These are phyloP conservation scores for Nicotiana noctiflora DNA, from an alignment of 257 asterid genomes.

Conservation along the genomic window DNA sequence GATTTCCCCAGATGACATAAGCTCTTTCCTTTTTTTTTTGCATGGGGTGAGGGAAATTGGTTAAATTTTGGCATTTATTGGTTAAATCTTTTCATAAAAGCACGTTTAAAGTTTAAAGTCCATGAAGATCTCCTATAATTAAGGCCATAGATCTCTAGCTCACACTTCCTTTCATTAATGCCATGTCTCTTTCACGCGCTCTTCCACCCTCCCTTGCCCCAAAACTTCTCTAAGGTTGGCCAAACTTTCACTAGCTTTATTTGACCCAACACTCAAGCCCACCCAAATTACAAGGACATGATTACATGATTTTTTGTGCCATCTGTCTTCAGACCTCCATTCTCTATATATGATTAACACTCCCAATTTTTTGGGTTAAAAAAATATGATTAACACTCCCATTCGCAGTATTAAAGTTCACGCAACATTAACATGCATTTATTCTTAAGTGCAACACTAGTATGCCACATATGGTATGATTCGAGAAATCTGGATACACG, in stretches of 20 bases:
- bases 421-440: neutral
- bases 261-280: neutral
- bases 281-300: neutral
- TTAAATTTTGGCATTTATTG: neutral
- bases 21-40: neutral
- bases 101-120: neutral
- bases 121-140: neutral
- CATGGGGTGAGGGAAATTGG: neutral
- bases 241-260: neutral
- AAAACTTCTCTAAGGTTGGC: neutral
- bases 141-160: neutral
- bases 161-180: neutral
- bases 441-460: neutral
- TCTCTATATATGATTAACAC: neutral
- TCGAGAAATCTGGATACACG: neutral
- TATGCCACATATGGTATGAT: neutral
- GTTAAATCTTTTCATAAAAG: neutral
- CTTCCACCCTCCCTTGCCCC: neutral
- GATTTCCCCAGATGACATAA: neutral
- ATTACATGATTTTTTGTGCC: neutral
- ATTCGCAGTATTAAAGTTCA: no score
- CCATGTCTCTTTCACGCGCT: neutral
- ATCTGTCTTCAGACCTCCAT: neutral
- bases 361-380: neutral
- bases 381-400: neutral